Percentiles rank a stretch among this genome's conserved stretches.
These are phyloP conservation scores for Mangifera indica DNA, from an alignment of 345 rosid species.

Conservation along the genomic window DNA sequence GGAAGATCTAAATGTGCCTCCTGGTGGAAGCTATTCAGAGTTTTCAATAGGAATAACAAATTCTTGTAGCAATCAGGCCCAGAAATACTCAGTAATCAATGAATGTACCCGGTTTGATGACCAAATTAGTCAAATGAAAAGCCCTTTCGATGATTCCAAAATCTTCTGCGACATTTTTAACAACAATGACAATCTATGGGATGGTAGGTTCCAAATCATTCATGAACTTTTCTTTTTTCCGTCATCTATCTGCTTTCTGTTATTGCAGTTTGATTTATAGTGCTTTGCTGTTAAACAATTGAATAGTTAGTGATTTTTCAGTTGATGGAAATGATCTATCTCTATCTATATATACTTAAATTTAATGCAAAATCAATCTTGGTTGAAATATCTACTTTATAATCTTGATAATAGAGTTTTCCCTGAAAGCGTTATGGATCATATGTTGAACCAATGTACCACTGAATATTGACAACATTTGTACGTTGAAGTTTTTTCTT, in stretches of 20 bases:
- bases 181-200: constrained; percentile 36
- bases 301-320: constrained; percentile 6
- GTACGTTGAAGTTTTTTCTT: neutral
- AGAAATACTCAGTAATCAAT: constrained; percentile 24
- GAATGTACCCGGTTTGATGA: constrained; percentile 31
- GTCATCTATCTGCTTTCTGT: constrained; percentile 15
- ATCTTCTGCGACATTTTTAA: constrained; percentile 23
- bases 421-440: neutral
- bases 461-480: neutral
- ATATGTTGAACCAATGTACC: neutral
- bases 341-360: neutral
- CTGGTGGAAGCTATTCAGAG: constrained; percentile 28
- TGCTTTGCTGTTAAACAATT: constrained; percentile 17
- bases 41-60: constrained; percentile 33
- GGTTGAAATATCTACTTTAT: neutral
- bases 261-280: neutral
- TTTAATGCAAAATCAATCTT: neutral
- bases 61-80: constrained; percentile 28
- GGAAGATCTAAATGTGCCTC: constrained; percentile 41
- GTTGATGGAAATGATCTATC: constrained; percentile 17
- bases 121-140: constrained; percentile 32
- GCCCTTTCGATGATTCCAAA: constrained; percentile 27
- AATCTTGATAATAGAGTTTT: neutral
- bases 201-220: constrained; percentile 36
- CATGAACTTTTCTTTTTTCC: neutral